Evolutionary conservation across 345 rosid genomes (phyloP).

Genomic region (Combretum micranthum): DNA sequence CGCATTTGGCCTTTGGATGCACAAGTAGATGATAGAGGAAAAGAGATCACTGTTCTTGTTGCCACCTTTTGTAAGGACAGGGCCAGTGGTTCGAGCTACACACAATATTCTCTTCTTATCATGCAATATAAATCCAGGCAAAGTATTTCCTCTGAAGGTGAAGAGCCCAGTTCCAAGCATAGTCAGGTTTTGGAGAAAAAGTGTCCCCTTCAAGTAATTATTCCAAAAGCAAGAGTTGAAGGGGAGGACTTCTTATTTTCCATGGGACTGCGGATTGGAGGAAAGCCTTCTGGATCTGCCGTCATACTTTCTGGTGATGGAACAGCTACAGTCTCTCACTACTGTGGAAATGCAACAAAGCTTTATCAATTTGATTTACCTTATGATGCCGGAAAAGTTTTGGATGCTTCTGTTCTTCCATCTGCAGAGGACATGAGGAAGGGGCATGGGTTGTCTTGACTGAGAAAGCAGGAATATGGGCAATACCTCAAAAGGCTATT

Average conservation of each 20-base stretch:
- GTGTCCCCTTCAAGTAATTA: constrained; percentile 84
- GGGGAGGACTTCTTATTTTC: constrained; percentile 82
- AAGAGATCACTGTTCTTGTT: constrained; percentile 74
- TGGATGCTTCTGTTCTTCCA: constrained; percentile 89
- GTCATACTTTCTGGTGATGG: constrained; percentile 92
- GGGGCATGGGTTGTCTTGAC: constrained; percentile 93
- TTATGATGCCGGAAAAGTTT: constrained; percentile 90
- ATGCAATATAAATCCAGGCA: constrained; percentile 68
- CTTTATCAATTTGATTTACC: constrained; percentile 94
- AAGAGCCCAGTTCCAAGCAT: constrained; percentile 10
- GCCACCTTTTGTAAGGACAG: constrained; percentile 92
- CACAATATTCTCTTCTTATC: constrained; percentile 81
- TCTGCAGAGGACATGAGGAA: constrained; percentile 61
- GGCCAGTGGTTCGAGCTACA: constrained; percentile 84
- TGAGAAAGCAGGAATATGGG: constrained; percentile 97
- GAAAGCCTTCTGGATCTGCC: constrained; percentile 80
- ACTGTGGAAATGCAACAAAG: constrained; percentile 51
- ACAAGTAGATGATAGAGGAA: constrained; percentile 71
- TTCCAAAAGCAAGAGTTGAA: constrained; percentile 96
- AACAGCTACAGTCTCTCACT: constrained; percentile 83
- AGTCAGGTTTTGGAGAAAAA: constrained; percentile 76
- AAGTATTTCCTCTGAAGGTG: constrained; percentile 22
- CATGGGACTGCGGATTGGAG: constrained; percentile 83
- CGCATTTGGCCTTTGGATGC: constrained; percentile 87
- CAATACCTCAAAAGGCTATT: constrained; percentile 87